These are phyloP conservation scores for Aureobasidium lini DNA, from an alignment of 2,329 filamentous ascomycete species.

Conservation along the genomic window DNA sequence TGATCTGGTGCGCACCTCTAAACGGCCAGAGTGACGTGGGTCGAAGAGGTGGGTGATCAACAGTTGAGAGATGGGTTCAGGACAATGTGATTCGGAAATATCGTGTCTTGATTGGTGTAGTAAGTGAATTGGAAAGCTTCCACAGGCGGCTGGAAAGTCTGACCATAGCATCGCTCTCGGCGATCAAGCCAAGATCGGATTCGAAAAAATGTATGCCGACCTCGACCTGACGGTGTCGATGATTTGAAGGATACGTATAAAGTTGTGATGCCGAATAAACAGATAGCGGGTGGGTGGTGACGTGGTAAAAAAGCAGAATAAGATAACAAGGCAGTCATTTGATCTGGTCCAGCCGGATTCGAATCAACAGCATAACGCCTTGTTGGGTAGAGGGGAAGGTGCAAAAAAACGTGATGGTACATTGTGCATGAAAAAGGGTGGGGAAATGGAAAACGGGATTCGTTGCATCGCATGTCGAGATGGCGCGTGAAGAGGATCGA, in stretches of 20 bases:
- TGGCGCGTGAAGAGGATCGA: constrained; percentile 6
- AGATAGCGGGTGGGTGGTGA: background rate
- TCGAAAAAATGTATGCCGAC: constrained; percentile 14
- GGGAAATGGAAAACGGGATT: constrained; percentile 3
- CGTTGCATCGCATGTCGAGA: constrained; percentile 1
- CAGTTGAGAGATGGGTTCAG: background rate
- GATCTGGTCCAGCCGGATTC: background rate
- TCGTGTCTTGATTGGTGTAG: background rate
- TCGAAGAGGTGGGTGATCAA: background rate
- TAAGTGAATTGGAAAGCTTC: background rate
- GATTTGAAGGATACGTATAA: background rate
- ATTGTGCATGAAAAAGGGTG: constrained; percentile 5
- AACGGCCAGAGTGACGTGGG: background rate
- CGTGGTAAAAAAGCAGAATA: background rate
- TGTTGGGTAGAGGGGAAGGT: background rate
- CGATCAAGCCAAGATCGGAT: background rate
- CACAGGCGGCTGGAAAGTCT: background rate
- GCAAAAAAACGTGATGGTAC: constrained; percentile 5
- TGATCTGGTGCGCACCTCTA: background rate
- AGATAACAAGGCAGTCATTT: background rate
- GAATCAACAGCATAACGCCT: background rate
- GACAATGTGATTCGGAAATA: background rate
- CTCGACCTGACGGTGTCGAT: background rate
- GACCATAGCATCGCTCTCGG: background rate
- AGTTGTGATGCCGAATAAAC: background rate